phyloP scores from a whole-genome alignment of 139 green algal species.

The Asterochloris sp. region DNA sequence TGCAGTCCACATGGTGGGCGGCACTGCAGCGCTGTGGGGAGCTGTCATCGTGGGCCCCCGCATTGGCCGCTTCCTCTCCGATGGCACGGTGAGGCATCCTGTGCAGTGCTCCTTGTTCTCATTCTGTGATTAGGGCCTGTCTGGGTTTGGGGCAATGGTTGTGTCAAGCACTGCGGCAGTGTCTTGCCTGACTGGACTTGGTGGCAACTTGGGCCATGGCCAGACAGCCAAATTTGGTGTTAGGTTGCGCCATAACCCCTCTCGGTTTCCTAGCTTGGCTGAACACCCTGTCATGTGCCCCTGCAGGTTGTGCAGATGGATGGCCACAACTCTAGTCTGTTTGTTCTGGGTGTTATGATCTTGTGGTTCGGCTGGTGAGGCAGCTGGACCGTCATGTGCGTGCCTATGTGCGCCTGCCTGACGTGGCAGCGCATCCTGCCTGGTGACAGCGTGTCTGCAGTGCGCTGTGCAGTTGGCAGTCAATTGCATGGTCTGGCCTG shows the following conservation, averaged over 20 bases:
- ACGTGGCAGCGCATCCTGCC: no score
- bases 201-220: no score
- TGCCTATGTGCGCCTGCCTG: no score
- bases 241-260: no score
- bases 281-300: not conserved
- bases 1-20: slow-evolving; percentile 74
- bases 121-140: no score
- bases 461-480: not conserved
- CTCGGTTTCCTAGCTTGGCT: not conserved
- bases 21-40: slow-evolving; percentile 76
- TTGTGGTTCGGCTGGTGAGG: slow-evolving; percentile 87
- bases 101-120: no score
- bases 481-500: not conserved
- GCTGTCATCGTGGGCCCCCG: slow-evolving; percentile 84
- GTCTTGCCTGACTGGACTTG: no score
- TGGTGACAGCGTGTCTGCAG: no score
- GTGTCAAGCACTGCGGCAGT: no score
- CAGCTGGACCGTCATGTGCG: not conserved
- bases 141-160: no score
- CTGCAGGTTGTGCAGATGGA: slow-evolving; percentile 64
- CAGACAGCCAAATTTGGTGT: no score
- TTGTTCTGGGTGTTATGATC: slow-evolving; percentile 71
- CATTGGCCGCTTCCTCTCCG: slow-evolving; percentile 87
- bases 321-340: slow-evolving; percentile 71
- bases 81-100: slow-evolving; percentile 56